Base-by-base conservation (phyloP, 805 yeast genomes). In the Saccharomycopsis fermentans region DNA sequence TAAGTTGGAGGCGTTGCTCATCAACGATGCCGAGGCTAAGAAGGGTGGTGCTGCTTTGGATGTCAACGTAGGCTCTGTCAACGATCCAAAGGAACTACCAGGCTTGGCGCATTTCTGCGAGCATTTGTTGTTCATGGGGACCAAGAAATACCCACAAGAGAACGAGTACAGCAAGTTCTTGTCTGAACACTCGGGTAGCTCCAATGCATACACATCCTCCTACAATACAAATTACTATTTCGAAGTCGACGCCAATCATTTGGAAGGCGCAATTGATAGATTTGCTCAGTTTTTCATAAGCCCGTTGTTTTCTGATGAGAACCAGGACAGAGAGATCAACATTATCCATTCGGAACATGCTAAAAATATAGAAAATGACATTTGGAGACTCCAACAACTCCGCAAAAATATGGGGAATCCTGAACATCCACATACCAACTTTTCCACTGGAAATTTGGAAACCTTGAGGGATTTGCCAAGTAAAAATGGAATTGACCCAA, bases 331-430 rank as follows among this genome's bases (percentile, higher is more conserved):
- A 58, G 99, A 92, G 71, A 87, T 92, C 65, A 81, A 83, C 63
- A 98, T 98, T 1, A 98, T 92, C 9, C 97, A 92, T 71, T 87
- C 96, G 40, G 99, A 92, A 73, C 90, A 92, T 74, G 92, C 90
- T 70, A 92, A 94, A 73, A 92, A 92, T 69, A 74, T 94, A 56
- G 98, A 92, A 70, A 86, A 79, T 68, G 99, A 92, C 70, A 68
- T 73, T 52, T 90, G 98, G 97, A 81, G 98, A 66, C 72, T 89
- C 54, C 84, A 85, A 66, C 98, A 92, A 72, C 75, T 92, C 56
- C 91, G 87, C 58, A 87, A 88, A 71, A 78, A 84, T 55, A 74
- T 84, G 39, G 77, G 94, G 17, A 89, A 86, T 69, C 81, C 82
- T 1, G 66, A 72, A 0, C 98, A 94, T 71, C 97, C 98, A 0